Evolutionary conservation across 192 early-diverging fungal species (phyloP), one percentile per base, ranked within the genome.

Genomic region (Entomortierella parvispora): DNA sequence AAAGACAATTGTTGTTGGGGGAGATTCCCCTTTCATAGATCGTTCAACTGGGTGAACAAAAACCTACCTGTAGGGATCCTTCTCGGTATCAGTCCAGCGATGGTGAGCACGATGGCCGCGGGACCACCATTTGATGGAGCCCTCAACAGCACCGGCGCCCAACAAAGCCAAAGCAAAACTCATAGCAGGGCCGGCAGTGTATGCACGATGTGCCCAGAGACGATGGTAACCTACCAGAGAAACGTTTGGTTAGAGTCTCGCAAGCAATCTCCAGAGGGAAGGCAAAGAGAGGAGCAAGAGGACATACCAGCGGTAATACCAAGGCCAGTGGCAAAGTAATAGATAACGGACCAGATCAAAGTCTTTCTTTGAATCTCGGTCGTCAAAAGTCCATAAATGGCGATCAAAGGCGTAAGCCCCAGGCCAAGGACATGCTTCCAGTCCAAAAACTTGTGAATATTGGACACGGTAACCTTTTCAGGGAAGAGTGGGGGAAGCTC

Each of bases 71-170:
- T 95, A 95, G 20, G 94, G 94, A 63, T 94, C 94, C 82, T 85
- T 86, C 52, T 90, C 85, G 15, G 93, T 93, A 75, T 95, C 94
- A 26, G 94, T 95, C 79, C 90, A 95, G 50, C 94, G 85, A 83
- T 95, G 94, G 72, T 95, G 94, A 61, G 92, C 90, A 58, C 94
- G 91, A 77, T 95, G 94, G 37, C 91, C 90, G 31, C 94, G 86
- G 20, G 84, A 86, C 94, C 94, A 95, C 94, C 94, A 95, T 47
- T 90, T 86, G 62, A 93, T 89, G 51, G 91, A 92, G 56, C 94
- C 94, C 71, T 95, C 85, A 8, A 94, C 88, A 9, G 94, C 90
- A 43, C 90, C 90, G 18, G 88, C 84, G 48, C 91, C 89, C 4
- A 84, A 83, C n/a, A 93, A 61, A 18, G 84, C 79, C 31, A 93